These are phyloP conservation scores for Kernera saxatilis DNA, from an alignment of 345 rosid genomes.

Conservation along the genomic window DNA sequence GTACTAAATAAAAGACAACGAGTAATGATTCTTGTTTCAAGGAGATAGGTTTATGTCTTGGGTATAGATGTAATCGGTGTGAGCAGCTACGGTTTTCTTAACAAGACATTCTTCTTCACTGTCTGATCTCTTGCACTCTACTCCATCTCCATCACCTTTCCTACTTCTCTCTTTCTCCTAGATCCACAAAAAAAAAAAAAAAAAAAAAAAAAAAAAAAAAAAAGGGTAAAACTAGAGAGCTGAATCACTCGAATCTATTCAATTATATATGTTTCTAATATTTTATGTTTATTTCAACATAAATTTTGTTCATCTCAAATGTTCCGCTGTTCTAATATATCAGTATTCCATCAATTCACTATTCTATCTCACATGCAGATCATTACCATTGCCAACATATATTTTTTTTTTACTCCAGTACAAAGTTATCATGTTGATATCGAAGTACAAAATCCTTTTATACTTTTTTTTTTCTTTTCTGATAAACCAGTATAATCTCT, in stretches of 20 bases:
- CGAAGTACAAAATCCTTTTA: not conserved
- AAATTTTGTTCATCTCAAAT: not conserved
- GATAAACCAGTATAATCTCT: not conserved
- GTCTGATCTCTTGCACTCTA: slow-evolving; percentile 34
- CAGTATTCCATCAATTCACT: not conserved
- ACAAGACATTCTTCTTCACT: slow-evolving; percentile 47
- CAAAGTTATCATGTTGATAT: not conserved
- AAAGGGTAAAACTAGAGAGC: not conserved
- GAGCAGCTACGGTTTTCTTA: slow-evolving; percentile 39
- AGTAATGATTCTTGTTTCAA: slow-evolving; percentile 18
- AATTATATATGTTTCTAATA: not conserved
- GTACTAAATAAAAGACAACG: not conserved
- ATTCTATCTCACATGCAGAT: not conserved
- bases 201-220: not conserved
- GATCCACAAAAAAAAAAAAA: not conserved
- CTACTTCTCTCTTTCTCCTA: slow-evolving; percentile 28
- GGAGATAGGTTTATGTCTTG: slow-evolving; percentile 36
- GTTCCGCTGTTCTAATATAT: not conserved
- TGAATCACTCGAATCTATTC: not conserved
- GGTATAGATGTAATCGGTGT: slow-evolving; percentile 56
- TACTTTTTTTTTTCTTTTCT: not conserved
- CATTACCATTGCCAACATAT: not conserved
- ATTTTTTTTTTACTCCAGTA: not conserved
- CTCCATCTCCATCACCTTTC: slow-evolving; percentile 23
- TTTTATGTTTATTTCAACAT: not conserved